Base-by-base conservation (phyloP, 129 eudicot genomes). In the Deinandra increscens region DNA sequence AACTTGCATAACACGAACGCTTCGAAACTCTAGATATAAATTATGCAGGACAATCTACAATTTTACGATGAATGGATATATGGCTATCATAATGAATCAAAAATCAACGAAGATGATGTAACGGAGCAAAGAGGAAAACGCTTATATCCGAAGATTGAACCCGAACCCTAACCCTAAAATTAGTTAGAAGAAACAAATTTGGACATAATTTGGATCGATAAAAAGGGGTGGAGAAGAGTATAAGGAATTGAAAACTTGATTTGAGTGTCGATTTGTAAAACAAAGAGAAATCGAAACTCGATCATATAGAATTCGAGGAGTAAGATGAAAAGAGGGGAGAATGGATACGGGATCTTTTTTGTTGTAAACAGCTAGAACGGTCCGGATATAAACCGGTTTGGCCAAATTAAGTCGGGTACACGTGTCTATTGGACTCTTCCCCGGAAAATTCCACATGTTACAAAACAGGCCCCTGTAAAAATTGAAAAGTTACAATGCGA, bases 111-210 rank as follows among this genome's bases (percentile, higher is more conserved):
- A 2, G 58, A 76, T 18, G 0, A 65, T 14, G 13, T 11, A n/a
- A 64, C 60, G 54, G 60, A 77, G 80, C 73, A 20, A 73, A 39
- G 53, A 64, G 29, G 26, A 19, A 61, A 39, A 7, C 23, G 31
- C 38, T 7, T 43, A 7, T 51, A 74, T 70, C 63, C 39, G 55
- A 60, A 58, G 42, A 60, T 60, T 69, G 48, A 49, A 76, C 62
- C 15, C 64, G 65, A 83, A 71, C 75, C 80, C 81, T 69, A 82
- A 86, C 81, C 87, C 87, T 86, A 83, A 74, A 71, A 63, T 60
- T 75, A 5, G 60, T 19, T 49, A 59, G 37, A 64, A 36, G 8
- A 44, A 3, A 72, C 41, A 45, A 69, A 75, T 62, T 51, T 41
- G 54, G 15, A 12, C 7, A 69, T 72, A 63, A 66, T 17, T 61